A percentile compares a stretch with the other conserved stretches of the same genome.
Conservation (phyloP, 345 rosid genomes). For the Excoecaria cochinchinensis region DNA sequence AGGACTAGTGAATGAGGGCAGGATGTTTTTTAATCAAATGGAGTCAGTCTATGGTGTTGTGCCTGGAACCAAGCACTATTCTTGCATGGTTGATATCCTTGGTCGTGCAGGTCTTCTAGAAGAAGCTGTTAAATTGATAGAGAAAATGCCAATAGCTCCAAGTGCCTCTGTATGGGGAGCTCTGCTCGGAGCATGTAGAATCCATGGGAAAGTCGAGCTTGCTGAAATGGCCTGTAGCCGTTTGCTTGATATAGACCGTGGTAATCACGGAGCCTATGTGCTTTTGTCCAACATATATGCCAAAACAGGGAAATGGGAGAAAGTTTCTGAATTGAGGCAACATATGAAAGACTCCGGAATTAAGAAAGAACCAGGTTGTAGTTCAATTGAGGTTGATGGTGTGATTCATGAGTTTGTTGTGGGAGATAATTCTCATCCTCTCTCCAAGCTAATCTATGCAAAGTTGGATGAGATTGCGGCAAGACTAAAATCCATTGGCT, state of each 20-base stretch:
- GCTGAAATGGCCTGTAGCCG: slow-evolving; percentile 57
- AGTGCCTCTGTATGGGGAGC: slow-evolving; percentile 67
- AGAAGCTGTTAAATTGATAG: slow-evolving; percentile 60
- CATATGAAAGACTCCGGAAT: slow-evolving; percentile 63
- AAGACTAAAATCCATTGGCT: slow-evolving; percentile 46
- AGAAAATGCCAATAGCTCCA: slow-evolving; percentile 59
- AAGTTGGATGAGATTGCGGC: slow-evolving; percentile 50
- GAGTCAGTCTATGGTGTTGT: slow-evolving; percentile 47
- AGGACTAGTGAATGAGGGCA: slow-evolving; percentile 66
- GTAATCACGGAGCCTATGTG: slow-evolving; percentile 61
- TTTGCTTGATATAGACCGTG: slow-evolving; percentile 60
- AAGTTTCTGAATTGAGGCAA: slow-evolving; percentile 54
- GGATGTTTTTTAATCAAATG: slow-evolving; percentile 49
- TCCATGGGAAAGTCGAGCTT: slow-evolving; percentile 56
- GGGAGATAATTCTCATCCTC: slow-evolving; percentile 58
- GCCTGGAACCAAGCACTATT: slow-evolving; percentile 64
- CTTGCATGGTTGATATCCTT: slow-evolving; percentile 70
- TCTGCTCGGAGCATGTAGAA: slow-evolving; percentile 67
- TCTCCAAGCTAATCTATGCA: slow-evolving; percentile 46
- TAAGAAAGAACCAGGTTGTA: slow-evolving; percentile 71
- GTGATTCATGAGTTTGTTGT: slow-evolving; percentile 57
- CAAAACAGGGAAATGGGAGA: slow-evolving; percentile 57
- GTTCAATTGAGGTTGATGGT: slow-evolving; percentile 71
- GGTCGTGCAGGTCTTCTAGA: slow-evolving; percentile 65
- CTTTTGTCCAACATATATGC: slow-evolving; percentile 71